Percentiles rank a stretch among this genome's conserved stretches.
Evolutionary conservation across 805 yeast species (phyloP).

Genomic region (Kodamaea neixiangensis): DNA sequence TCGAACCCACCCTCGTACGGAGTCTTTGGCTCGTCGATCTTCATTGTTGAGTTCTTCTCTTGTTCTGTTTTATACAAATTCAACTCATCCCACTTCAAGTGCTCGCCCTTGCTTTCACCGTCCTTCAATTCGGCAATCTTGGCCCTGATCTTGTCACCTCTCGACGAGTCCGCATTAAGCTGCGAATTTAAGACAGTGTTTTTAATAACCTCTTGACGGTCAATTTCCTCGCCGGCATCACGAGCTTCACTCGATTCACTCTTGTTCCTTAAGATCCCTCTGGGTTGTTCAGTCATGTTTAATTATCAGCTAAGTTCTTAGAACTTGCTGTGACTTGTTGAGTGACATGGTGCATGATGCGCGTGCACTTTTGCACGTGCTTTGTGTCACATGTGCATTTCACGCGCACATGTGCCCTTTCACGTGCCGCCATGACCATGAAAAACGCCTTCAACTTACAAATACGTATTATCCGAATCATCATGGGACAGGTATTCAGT

Average conservation of each 20-base stretch:
- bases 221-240: slow-evolving; percentile 25
- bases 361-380: too few relatives aligned
- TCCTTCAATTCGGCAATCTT: slow-evolving; percentile 43
- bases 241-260: slow-evolving; percentile 7
- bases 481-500: slow-evolving; percentile 89
- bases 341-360: too few relatives aligned
- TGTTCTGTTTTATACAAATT: slow-evolving; percentile 74
- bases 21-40: slow-evolving; percentile 92
- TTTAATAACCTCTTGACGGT: slow-evolving; percentile 71
- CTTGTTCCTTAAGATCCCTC: slow-evolving; percentile 59
- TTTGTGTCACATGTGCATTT: neutral
- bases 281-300: slow-evolving; percentile 16
- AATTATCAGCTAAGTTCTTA: too few relatives aligned
- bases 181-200: slow-evolving; percentile 79
- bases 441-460: slow-evolving; percentile 6
- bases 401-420: neutral
- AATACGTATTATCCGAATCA: slow-evolving; percentile 6
- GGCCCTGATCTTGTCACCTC: slow-evolving; percentile 50
- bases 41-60: slow-evolving; percentile 72
- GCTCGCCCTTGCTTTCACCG: slow-evolving; percentile 26
- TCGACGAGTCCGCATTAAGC: slow-evolving; percentile 33
- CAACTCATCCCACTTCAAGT: slow-evolving; percentile 82
- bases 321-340: too few relatives aligned
- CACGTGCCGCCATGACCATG: slow-evolving; percentile 1
- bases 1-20: slow-evolving; percentile 91